Evolutionary conservation across 177 flowering plant species (phyloP), one percentile per base, ranked within the genome.

Genomic region (Vitis hybrid): DNA sequence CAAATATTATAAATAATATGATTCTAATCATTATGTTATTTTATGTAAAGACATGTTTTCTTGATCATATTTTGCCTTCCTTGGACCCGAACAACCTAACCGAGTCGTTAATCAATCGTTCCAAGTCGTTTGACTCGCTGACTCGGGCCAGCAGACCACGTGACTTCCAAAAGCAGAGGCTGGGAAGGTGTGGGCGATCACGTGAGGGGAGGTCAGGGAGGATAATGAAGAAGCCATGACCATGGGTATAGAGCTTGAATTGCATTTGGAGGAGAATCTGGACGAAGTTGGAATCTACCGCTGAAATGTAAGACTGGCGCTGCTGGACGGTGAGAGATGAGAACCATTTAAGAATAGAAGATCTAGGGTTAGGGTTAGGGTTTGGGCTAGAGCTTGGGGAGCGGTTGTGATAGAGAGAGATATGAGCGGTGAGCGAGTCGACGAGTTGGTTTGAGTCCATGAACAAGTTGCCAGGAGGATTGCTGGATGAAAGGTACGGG

Each of bases 341-440:
- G 18, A 18, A 18, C 18, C 18, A 18, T 18, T 18, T 18, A 18
- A 18, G 18, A 18, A 18, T 82, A 4, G 88, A 72, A 49, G 86
- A 69, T 68, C 97, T 64, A 12, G 82, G 80, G 70, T 69, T 82
- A 88, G 88, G 82, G 82, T 72, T 83, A n/a, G 73, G 64, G 62
- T 65, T 78, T 0, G 75, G 40, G 18, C 27, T 55, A 67, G 60
- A 54, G 50, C 66, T 35, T 65, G 70, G 64, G 52, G 87, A 74
- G 32, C 27, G 75, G 9, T 87, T 77, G 72, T 83, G 79, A 78
- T 94, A 94, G 58, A 92, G 88, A 46, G 97, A 86, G 81, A 94
- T 86, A 84, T 90, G 97, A n/a, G 95, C 70, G 32, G 96, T 85
- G 73, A 94, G 91, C 2, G 90, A 78, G 72, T 92, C 94, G 61